phyloP scores from a whole-genome alignment of 2,329 filamentous ascomycete species.

The Xylariaceae sp. region DNA sequence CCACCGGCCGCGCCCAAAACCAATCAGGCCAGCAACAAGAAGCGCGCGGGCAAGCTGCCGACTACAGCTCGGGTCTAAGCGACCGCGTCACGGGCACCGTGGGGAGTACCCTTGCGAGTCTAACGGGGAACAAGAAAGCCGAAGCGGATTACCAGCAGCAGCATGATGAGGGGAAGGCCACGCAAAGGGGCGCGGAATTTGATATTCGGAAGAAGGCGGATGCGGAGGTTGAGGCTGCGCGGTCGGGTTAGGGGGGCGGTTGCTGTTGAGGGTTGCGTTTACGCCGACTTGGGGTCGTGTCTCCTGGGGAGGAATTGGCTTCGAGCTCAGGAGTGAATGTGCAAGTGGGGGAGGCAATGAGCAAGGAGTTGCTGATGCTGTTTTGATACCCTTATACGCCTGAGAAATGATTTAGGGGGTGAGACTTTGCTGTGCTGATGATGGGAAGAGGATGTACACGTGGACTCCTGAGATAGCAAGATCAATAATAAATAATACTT shows the following conservation, averaged over 20 bases:
- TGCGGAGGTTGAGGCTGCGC: slow-evolving; percentile 31
- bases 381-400: too few relatives aligned
- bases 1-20: slow-evolving; percentile 72
- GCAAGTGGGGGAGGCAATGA: slow-evolving; percentile 13
- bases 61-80: slow-evolving; percentile 62
- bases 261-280: too few relatives aligned
- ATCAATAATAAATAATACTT: too few relatives aligned
- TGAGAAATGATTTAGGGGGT: too few relatives aligned
- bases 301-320: too few relatives aligned
- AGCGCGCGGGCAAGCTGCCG: slow-evolving; percentile 73
- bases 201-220: slow-evolving; percentile 71
- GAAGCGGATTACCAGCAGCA: slow-evolving; percentile 61
- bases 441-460: too few relatives aligned
- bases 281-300: not conserved
- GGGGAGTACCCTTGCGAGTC: slow-evolving; percentile 63
- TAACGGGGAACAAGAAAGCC: slow-evolving; percentile 64
- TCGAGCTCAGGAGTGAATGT: too few relatives aligned
- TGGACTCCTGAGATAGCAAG: too few relatives aligned
- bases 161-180: slow-evolving; percentile 79
- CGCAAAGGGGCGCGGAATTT: slow-evolving; percentile 74
- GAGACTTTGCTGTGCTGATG: too few relatives aligned
- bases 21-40: slow-evolving; percentile 74
- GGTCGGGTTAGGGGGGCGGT: slow-evolving; percentile 5
- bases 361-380: too few relatives aligned
- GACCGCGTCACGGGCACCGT: slow-evolving; percentile 66